These are phyloP conservation scores for Rhodotorula babjevae DNA, from an alignment of 768 basidiomycete genomes.

Conservation along the genomic window DNA sequence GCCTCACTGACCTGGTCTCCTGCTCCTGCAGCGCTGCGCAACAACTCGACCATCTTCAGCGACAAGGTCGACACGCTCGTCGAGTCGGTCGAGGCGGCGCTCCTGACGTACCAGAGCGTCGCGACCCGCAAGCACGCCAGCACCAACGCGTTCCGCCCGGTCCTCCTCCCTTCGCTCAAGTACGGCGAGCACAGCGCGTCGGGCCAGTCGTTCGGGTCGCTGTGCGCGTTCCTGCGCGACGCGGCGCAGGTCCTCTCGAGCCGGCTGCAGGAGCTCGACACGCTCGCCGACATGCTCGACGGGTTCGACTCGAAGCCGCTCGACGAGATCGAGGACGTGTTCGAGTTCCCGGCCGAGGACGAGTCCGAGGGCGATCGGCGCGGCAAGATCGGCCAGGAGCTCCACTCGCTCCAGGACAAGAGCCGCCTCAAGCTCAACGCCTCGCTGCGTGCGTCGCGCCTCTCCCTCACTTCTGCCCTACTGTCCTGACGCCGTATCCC, in stretches of 20 bases:
- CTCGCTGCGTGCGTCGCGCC: constrained; percentile 55
- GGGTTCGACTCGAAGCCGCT: constrained; percentile 66
- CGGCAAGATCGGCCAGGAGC: constrained; percentile 56
- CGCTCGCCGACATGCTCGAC: constrained; percentile 65
- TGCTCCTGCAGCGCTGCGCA: constrained; percentile 6
- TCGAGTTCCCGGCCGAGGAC: constrained; percentile 49
- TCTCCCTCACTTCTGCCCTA: background rate
- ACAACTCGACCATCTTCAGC: constrained; percentile 12
- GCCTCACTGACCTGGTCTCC: too few relatives aligned
- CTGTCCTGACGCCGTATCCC: too few relatives aligned
- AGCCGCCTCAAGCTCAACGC: constrained; percentile 53
- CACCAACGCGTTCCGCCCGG: constrained; percentile 35
- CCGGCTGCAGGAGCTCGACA: constrained; percentile 51
- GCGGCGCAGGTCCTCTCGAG: constrained; percentile 22
- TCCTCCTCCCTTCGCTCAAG: constrained; percentile 28
- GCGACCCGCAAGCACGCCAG: constrained; percentile 36
- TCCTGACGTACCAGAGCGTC: constrained; percentile 44
- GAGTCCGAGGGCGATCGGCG: constrained; percentile 48
- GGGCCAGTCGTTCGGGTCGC: constrained; percentile 49
- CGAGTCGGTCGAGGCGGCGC: constrained; percentile 35
- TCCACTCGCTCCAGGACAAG: constrained; percentile 58
- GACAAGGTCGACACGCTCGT: constrained; percentile 30
- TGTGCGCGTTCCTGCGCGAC: constrained; percentile 59
- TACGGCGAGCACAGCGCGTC: constrained; percentile 12
- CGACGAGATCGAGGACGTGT: constrained; percentile 68